Conservation (phyloP, 176 grass and related monocot genomes). For the Canna indica region DNA sequence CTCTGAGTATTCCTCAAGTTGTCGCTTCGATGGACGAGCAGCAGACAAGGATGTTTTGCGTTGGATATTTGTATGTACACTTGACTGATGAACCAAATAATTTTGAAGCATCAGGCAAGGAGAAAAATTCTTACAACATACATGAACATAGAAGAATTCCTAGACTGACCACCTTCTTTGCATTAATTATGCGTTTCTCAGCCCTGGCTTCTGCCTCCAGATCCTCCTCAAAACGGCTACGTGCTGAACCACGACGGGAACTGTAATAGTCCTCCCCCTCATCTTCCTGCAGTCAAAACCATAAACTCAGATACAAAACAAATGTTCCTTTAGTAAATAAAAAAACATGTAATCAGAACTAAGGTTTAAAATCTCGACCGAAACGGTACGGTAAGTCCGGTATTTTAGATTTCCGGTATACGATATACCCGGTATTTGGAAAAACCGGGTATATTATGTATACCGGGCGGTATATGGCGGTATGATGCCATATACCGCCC, state of each 20-base stretch:
- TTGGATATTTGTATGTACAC: slow-evolving; percentile 42
- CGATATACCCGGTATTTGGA: no score
- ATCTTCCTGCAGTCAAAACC: slow-evolving; percentile 46
- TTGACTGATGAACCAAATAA: slow-evolving; percentile 38
- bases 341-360: neutral
- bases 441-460: no score
- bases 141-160: neutral
- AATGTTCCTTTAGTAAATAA: neutral
- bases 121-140: neutral
- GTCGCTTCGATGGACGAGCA: slow-evolving; percentile 37
- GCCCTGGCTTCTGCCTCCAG: slow-evolving; percentile 63
- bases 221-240: slow-evolving; percentile 61
- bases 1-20: slow-evolving; percentile 56
- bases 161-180: slow-evolving; percentile 59
- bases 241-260: slow-evolving; percentile 42
- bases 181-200: slow-evolving; percentile 54
- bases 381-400: no score
- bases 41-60: slow-evolving; percentile 42
- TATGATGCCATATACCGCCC: no score
- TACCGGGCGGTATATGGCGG: no score
- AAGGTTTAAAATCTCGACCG: no score
- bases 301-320: neutral
- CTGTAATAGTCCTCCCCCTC: slow-evolving; percentile 67
- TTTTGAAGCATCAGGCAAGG: slow-evolving; percentile 1
- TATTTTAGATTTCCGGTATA: no score